phyloP scores from a whole-genome alignment of 805 yeast species.

The Schwanniomyces vanrijiae region DNA sequence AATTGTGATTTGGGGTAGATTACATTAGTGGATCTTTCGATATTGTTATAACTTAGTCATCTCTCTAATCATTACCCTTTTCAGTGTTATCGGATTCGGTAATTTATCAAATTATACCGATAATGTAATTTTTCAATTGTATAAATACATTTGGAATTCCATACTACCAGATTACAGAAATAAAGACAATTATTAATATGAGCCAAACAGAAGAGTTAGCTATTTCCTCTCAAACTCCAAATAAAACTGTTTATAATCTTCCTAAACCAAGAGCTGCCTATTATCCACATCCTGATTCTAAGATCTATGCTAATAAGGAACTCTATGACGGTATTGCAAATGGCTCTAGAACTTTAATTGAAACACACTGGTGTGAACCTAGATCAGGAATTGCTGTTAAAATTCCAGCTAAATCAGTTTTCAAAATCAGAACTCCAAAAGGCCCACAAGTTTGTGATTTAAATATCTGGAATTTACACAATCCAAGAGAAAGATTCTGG shows the following conservation, averaged over 20 bases:
- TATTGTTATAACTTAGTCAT: background rate
- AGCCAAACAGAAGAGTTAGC: slow-evolving; percentile 8
- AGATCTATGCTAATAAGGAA: slow-evolving; percentile 49
- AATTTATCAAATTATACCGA: background rate
- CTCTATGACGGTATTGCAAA: slow-evolving; percentile 47
- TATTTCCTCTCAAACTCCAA: slow-evolving; percentile 31
- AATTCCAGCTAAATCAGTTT: slow-evolving; percentile 59
- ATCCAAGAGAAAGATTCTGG: slow-evolving; percentile 67
- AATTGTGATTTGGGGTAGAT: too few relatives aligned
- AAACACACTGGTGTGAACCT: slow-evolving; percentile 47
- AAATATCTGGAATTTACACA: slow-evolving; percentile 61
- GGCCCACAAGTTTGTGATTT: slow-evolving; percentile 74
- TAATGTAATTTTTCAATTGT: background rate
- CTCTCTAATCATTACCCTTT: background rate
- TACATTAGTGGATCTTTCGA: background rate
- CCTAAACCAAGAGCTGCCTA: slow-evolving; percentile 56
- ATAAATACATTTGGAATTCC: background rate
- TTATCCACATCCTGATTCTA: slow-evolving; percentile 54
- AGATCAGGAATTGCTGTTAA: slow-evolving; percentile 62
- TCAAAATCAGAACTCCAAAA: slow-evolving; percentile 61
- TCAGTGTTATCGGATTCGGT: background rate
- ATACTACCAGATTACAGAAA: background rate
- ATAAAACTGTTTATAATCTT: slow-evolving; percentile 32
- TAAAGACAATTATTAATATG: background rate
- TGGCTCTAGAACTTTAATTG: slow-evolving; percentile 43